A percentile compares a stretch with the other conserved stretches of the same genome.
Conservation (phyloP, 2,329 filamentous ascomycete species). For the Ceratocystis harringtonii region DNA sequence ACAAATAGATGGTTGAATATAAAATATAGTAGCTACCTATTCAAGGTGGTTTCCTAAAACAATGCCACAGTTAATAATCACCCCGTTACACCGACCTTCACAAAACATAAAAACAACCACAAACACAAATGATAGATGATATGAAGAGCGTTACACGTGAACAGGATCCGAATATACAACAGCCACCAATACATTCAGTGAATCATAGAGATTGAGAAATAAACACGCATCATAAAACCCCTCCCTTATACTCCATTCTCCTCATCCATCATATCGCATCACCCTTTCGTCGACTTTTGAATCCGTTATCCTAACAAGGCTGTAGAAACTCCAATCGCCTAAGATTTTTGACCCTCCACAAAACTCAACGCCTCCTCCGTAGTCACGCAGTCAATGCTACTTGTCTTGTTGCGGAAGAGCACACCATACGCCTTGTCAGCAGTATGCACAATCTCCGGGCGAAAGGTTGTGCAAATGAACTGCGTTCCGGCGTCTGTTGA, state of each 20-base stretch:
- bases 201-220: neutral
- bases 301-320: neutral
- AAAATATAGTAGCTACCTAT: neutral
- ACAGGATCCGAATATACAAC: neutral
- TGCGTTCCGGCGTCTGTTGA: conserved; percentile 53
- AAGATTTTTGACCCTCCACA: conserved; percentile 59
- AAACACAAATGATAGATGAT: too few relatives aligned
- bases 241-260: conserved; percentile 1
- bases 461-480: conserved; percentile 98
- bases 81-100: too few relatives aligned
- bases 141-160: too few relatives aligned
- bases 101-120: too few relatives aligned
- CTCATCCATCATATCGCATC: neutral
- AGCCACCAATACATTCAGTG: neutral
- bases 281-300: neutral
- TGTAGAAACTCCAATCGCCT: neutral
- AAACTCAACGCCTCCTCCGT: conserved; percentile 82
- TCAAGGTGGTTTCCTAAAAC: neutral
- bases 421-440: conserved; percentile 98
- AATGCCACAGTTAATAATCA: neutral
- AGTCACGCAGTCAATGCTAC: conserved; percentile 78
- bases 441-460: conserved; percentile 87
- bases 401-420: conserved; percentile 85
- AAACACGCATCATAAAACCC: neutral
- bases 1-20: neutral